Percentiles rank a stretch among this genome's conserved stretches.
Conservation (phyloP, 2,329 filamentous ascomycete genomes). For the Aspergillus niger region DNA sequence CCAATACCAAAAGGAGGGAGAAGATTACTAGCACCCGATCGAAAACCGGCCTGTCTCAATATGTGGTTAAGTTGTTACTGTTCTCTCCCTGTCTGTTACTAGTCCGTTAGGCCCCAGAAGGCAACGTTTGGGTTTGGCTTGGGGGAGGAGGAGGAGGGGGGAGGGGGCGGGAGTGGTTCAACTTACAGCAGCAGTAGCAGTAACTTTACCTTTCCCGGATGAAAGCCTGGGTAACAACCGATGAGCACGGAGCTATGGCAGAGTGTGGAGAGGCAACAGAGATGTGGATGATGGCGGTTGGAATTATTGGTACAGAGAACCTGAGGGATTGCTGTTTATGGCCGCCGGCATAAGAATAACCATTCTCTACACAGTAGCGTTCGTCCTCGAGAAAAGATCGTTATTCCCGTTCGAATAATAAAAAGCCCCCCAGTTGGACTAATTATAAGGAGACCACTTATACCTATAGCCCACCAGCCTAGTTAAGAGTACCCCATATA, state of each 20-base stretch:
- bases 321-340: conserved; percentile 30
- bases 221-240: conserved; percentile 14
- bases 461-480: too few relatives aligned
- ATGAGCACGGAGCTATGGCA: conserved; percentile 25
- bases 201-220: conserved; percentile 2
- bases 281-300: conserved; percentile 18
- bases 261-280: conserved; percentile 28
- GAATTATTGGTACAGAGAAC: conserved; percentile 19
- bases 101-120: conserved; percentile 1
- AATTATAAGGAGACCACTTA: neutral
- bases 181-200: neutral
- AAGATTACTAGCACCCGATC: conserved; percentile 7
- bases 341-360: conserved; percentile 24
- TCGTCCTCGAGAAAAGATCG: conserved; percentile 6
- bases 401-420: neutral
- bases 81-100: conserved; percentile 3
- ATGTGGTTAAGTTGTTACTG: conserved; percentile 13
- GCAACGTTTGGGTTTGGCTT: conserved; percentile 9
- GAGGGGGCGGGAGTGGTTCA: conserved; percentile 13
- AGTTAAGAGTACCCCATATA: neutral
- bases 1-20: conserved; percentile 12
- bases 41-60: conserved; percentile 11
- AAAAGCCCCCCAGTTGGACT: neutral
- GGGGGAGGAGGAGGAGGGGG: conserved; percentile 9
- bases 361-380: conserved; percentile 16